phyloP scores from a whole-genome alignment of 331 rosid genomes.

The Arachis monticola region DNA sequence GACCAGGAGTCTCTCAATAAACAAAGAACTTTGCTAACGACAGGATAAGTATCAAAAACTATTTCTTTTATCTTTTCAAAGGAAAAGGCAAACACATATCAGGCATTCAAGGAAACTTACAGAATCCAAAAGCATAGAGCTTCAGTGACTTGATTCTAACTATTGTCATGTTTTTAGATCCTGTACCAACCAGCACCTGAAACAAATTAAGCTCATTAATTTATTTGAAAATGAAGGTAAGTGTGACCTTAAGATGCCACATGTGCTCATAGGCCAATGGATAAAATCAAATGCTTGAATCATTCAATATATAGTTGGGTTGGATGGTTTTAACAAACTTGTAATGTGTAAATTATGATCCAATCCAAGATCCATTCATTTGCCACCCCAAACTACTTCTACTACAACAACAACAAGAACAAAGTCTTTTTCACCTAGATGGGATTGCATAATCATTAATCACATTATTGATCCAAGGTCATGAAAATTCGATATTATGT shows the following conservation, averaged over 20 bases:
- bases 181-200: slow-evolving; percentile 96
- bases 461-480: not conserved
- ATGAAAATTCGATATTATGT: not conserved
- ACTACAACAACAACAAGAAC: not conserved
- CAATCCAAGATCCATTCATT: not conserved
- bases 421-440: not conserved
- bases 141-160: slow-evolving; percentile 82
- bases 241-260: slow-evolving; percentile 24
- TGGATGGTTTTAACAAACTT: not conserved
- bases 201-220: slow-evolving; percentile 34
- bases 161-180: slow-evolving; percentile 80
- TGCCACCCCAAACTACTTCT: not conserved
- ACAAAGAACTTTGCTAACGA: slow-evolving; percentile 30
- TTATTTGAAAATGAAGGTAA: slow-evolving; percentile 23
- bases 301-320: not conserved
- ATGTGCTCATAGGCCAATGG: slow-evolving; percentile 8
- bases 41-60: slow-evolving; percentile 12
- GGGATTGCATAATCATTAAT: not conserved
- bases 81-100: not conserved
- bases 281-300: not conserved
- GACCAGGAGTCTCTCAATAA: slow-evolving; percentile 30
- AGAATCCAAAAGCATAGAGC: slow-evolving; percentile 95
- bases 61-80: not conserved
- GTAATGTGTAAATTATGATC: not conserved
- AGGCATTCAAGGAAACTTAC: slow-evolving; percentile 60